Conservation (phyloP, 169 alveolate species). For the Eimeria acervulina region DNA sequence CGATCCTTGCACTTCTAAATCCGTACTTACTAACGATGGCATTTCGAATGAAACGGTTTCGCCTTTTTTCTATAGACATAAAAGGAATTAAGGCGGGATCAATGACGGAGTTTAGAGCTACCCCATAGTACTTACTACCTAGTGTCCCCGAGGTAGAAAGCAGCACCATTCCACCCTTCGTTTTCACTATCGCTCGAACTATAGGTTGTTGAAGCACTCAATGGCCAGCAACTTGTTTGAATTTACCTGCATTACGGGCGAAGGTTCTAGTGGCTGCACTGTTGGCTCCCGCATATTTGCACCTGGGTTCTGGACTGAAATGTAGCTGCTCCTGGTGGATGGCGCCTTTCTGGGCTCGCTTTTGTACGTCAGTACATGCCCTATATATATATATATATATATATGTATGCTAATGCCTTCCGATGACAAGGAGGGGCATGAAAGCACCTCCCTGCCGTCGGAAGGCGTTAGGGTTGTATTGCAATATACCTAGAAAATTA, state of each 20-base stretch:
- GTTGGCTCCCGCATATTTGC: background rate
- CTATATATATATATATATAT: too few species aligned
- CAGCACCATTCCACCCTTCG: too few species aligned
- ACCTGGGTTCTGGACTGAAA: background rate
- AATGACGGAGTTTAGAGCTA: background rate
- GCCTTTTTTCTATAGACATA: background rate
- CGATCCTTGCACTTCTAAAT: background rate
- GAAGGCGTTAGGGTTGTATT: background rate
- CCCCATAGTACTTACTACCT: too few species aligned
- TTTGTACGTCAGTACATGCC: too few species aligned
- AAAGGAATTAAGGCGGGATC: background rate
- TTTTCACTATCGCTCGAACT: background rate
- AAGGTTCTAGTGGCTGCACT: background rate
- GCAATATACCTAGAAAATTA: background rate
- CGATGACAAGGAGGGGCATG: background rate
- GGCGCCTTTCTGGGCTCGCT: background rate
- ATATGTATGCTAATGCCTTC: background rate
- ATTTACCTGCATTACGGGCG: background rate
- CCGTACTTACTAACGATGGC: background rate
- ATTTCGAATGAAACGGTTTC: background rate
- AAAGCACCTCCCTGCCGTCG: background rate
- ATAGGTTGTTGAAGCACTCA: background rate
- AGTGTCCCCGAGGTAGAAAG: background rate
- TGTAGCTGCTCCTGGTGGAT: background rate
- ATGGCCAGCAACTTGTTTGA: background rate